Base-by-base conservation (phyloP, 208 protist species). In the Leishmania gerbilli region DNA sequence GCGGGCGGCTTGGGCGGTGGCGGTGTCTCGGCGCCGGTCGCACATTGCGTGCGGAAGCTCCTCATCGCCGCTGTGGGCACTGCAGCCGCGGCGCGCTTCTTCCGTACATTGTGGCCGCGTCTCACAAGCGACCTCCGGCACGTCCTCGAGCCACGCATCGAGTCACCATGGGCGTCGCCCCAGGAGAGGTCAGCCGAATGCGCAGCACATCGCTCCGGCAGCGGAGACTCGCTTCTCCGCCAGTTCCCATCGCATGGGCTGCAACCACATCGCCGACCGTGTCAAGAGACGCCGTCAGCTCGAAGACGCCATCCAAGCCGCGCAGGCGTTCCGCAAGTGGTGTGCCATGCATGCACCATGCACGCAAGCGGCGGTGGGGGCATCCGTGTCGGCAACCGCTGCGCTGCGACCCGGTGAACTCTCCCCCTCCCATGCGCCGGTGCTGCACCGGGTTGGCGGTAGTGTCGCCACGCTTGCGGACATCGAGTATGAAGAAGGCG, bases 391-490 rank as follows among this genome's bases (percentile, higher is more conserved):
- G 42, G 68, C 68, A 11, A 6, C 68, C 45, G 42, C 68, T 53
- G 24, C 68, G 11, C 42, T 11, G 40, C 68, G 24, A 17, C 8
- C 68, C 21, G 68, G 68, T 40, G 60, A 37, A n/a, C 13, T 37
- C n/a, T 37, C n/a, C 31, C n/a, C 60, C n/a, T 67, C 60, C n/a
- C 60, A 31, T 67, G 13, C n/a, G 8, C 24, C 13, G 60, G 9
- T n/a, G n/a, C 60, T 67, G n/a, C 60, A 31, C 31, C 67, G 67
- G 19, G 37, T 71, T n/a, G 67, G 67, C 8, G 21, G 37, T 55
- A 19, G 71, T 76, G 49, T 40, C 31, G 49, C 71, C 15, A 76
- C 71, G 71, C 71, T 76, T 37, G 71, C 71, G 3, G 71, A 76
- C 71, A 55, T 76, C 15, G 49, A 15, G 31, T 21, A 19, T 56